Evolutionary conservation across 2,329 filamentous ascomycete species (phyloP).

Genomic region (Diaporthe caulivora): DNA sequence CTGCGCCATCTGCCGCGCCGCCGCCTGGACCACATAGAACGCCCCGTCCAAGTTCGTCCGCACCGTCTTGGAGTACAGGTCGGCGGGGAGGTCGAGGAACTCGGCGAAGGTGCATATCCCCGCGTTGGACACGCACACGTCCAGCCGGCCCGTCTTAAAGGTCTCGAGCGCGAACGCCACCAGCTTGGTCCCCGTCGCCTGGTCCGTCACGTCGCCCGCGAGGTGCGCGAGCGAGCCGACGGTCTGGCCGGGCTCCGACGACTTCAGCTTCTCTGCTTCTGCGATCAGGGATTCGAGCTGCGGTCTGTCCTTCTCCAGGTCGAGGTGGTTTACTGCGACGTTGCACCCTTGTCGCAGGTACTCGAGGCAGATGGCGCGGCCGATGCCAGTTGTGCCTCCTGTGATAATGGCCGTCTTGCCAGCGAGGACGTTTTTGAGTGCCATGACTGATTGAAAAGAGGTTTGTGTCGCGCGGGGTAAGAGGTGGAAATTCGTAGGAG

Average conservation of each 20-base stretch:
- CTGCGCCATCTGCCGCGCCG: constrained; percentile 83
- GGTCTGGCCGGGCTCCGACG: constrained; percentile 53
- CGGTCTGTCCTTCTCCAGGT: constrained; percentile 62
- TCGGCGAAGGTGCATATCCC: constrained; percentile 91
- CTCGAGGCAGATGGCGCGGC: constrained; percentile 84
- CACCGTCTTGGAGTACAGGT: constrained; percentile 79
- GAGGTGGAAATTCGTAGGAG: not conserved
- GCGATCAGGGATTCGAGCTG: constrained; percentile 67
- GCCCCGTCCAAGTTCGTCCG: constrained; percentile 87
- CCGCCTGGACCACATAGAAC: constrained; percentile 90
- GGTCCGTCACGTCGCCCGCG: constrained; percentile 81
- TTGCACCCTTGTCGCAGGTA: constrained; percentile 83
- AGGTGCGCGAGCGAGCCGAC: constrained; percentile 74
- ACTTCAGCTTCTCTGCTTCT: constrained; percentile 62
- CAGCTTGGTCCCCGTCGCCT: constrained; percentile 76
- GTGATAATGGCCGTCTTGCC: constrained; percentile 89
- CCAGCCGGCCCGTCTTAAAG: constrained; percentile 69
- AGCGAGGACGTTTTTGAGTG: constrained; percentile 67
- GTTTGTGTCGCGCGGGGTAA: not conserved
- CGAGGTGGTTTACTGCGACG: constrained; percentile 86
- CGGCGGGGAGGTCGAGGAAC: constrained; percentile 79
- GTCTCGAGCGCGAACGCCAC: constrained; percentile 74
- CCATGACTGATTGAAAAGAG: constrained; percentile 50
- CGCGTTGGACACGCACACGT: constrained; percentile 89
- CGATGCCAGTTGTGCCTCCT: constrained; percentile 88